Evolutionary conservation across 352 stramenopile species (phyloP).

Genomic region (Phytophthora sojae): DNA sequence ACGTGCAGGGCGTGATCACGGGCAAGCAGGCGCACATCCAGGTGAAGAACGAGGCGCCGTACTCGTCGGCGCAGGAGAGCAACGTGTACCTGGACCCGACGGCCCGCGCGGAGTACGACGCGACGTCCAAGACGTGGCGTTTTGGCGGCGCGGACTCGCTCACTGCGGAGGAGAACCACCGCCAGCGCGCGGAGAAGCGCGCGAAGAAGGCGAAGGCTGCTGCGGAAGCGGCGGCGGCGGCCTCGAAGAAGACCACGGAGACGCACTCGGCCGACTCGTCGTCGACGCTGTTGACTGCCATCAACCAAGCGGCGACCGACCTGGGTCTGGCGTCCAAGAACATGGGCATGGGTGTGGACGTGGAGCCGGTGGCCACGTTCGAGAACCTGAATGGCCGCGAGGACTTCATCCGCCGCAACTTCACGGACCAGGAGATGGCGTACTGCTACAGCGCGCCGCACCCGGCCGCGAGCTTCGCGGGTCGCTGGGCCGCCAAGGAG

Average conservation of each 20-base stretch:
- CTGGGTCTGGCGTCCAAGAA: constrained; percentile 59
- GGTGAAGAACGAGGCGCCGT: constrained; percentile 86
- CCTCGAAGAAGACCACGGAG: constrained; percentile 27
- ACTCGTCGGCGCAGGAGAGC: constrained; percentile 83
- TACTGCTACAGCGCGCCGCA: constrained; percentile 86
- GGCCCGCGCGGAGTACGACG: constrained; percentile 80
- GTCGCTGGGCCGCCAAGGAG: constrained; percentile 90
- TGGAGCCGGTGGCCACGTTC: constrained; percentile 87
- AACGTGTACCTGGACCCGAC: constrained; percentile 87
- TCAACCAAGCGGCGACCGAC: constrained; percentile 59
- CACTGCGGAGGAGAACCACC: constrained; percentile 42
- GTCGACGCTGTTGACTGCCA: constrained; percentile 59
- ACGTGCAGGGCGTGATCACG: constrained; percentile 78
- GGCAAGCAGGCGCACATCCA: constrained; percentile 81
- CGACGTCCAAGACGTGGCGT: constrained; percentile 69
- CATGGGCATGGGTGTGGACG: constrained; percentile 82
- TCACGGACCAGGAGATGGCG: constrained; percentile 86
- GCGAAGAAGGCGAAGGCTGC: constrained; percentile 57
- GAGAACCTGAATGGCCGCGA: constrained; percentile 79
- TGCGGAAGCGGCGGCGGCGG: constrained; percentile 12
- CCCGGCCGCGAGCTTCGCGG: constrained; percentile 87
- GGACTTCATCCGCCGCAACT: constrained; percentile 89
- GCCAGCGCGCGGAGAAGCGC: constrained; percentile 47
- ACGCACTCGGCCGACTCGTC: constrained; percentile 37
- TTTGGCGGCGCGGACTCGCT: constrained; percentile 61